phyloP scores from a whole-genome alignment of 257 asterid species.

The Cinchona pubescens region DNA sequence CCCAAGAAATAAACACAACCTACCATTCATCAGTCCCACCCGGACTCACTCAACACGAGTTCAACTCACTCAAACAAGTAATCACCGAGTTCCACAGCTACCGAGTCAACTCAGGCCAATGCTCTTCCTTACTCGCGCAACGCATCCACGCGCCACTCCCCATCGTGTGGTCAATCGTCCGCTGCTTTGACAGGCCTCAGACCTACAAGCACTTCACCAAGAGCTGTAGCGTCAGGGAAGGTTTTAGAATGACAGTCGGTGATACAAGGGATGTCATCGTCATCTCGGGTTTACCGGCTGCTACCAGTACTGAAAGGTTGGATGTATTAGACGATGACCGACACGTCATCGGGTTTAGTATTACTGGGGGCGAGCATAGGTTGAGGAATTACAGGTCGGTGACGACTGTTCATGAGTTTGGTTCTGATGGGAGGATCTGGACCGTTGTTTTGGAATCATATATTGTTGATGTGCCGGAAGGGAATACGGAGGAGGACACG shows the following conservation, averaged over 20 bases:
- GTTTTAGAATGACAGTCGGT: slow-evolving; percentile 43
- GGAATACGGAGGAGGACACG: slow-evolving; percentile 88
- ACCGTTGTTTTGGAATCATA: slow-evolving; percentile 74
- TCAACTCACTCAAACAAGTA: slow-evolving; percentile 52
- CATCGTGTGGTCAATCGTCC: slow-evolving; percentile 66
- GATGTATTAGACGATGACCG: slow-evolving; percentile 71
- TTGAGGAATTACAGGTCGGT: slow-evolving; percentile 69
- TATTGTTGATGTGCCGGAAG: slow-evolving; percentile 86
- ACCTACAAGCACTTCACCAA: slow-evolving; percentile 92
- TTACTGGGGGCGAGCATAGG: slow-evolving; percentile 84
- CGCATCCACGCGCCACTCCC: slow-evolving; percentile 66
- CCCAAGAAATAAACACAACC: slow-evolving; percentile 11
- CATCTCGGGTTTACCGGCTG: slow-evolving; percentile 89
- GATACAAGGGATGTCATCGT: slow-evolving; percentile 71
- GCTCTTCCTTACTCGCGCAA: slow-evolving; percentile 76
- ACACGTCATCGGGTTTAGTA: slow-evolving; percentile 79
- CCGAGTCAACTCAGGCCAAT: slow-evolving; percentile 59
- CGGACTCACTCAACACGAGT: slow-evolving; percentile 56
- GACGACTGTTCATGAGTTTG: slow-evolving; percentile 59
- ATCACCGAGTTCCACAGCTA: slow-evolving; percentile 63
- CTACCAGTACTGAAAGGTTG: slow-evolving; percentile 79
- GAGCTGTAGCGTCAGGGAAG: slow-evolving; percentile 61
- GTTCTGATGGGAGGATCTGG: slow-evolving; percentile 38
- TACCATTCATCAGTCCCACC: slow-evolving; percentile 32
- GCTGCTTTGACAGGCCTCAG: slow-evolving; percentile 77